Evolutionary conservation across 768 basidiomycete genomes (phyloP).

Genomic region (Russula brevipes): DNA sequence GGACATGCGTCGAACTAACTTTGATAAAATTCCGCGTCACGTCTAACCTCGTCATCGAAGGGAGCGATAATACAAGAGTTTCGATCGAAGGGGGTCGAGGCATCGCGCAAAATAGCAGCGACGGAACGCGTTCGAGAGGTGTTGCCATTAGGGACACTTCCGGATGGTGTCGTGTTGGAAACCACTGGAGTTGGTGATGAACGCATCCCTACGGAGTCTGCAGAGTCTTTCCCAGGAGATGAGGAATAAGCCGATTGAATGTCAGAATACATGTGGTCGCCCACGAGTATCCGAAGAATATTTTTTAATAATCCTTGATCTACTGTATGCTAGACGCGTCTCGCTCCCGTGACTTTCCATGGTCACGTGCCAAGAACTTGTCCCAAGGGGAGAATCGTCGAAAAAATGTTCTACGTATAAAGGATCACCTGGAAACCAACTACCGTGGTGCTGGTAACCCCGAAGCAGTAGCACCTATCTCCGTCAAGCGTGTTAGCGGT

Average conservation of each 20-base stretch:
- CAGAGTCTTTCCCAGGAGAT: constrained; percentile 12
- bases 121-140: constrained; percentile 13
- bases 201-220: constrained; percentile 1
- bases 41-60: constrained; percentile 34
- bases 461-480: constrained; percentile 69
- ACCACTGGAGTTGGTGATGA: constrained; percentile 11
- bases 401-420: constrained; percentile 7
- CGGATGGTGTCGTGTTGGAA: background rate
- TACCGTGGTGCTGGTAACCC: constrained; percentile 77
- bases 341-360: constrained; percentile 5
- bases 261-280: constrained; percentile 10
- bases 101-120: constrained; percentile 13
- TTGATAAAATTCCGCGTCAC: constrained; percentile 34
- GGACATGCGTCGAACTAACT: constrained; percentile 31
- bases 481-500: constrained; percentile 66
- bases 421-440: background rate
- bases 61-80: constrained; percentile 32
- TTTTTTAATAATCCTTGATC: background rate
- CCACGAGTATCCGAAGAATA: background rate
- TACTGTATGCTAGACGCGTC: background rate
- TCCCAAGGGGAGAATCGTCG: background rate
- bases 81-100: constrained; percentile 31
- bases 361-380: constrained; percentile 1
- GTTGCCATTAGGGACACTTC: background rate
- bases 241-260: constrained; percentile 1